Evolutionary conservation across 2,329 filamentous ascomycete genomes (phyloP).

Genomic region (Trichoderma atrobrunneum): DNA sequence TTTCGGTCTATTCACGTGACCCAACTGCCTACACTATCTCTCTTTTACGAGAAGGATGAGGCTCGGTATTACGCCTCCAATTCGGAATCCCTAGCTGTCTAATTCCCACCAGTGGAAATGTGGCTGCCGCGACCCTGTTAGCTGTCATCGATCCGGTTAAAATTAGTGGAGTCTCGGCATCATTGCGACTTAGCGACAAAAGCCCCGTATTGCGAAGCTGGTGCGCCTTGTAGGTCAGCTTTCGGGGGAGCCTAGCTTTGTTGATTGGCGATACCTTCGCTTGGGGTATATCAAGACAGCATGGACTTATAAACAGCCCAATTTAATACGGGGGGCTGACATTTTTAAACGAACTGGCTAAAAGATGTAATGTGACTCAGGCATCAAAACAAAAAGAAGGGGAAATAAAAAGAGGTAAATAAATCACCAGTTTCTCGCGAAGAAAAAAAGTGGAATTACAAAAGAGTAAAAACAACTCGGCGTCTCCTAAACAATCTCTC

Average conservation of each 20-base stretch:
- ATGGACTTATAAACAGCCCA: constrained; percentile 7
- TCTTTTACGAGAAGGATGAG: constrained; percentile 12
- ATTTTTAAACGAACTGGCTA: not conserved
- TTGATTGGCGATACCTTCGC: constrained; percentile 10
- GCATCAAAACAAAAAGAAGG: not conserved
- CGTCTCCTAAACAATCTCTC: not conserved
- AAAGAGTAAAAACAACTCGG: not conserved
- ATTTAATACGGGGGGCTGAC: not conserved
- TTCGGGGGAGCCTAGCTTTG: constrained; percentile 5
- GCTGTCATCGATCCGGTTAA: constrained; percentile 1
- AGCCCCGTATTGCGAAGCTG: not conserved
- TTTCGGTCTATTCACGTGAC: not conserved
- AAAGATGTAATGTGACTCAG: not conserved
- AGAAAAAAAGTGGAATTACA: not conserved
- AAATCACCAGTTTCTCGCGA: not conserved
- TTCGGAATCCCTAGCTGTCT: not conserved
- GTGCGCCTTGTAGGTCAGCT: not conserved
- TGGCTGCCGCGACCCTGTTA: not conserved
- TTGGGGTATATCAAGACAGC: not conserved
- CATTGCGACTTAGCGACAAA: not conserved
- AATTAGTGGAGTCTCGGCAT: constrained; percentile 5
- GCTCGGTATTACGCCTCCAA: constrained; percentile 7
- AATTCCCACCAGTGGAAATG: constrained; percentile 7
- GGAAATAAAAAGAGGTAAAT: not conserved
- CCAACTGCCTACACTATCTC: not conserved